Evolutionary conservation across 2,329 filamentous ascomycete genomes (phyloP).

Genomic region (Metarhizium robertsii): DNA sequence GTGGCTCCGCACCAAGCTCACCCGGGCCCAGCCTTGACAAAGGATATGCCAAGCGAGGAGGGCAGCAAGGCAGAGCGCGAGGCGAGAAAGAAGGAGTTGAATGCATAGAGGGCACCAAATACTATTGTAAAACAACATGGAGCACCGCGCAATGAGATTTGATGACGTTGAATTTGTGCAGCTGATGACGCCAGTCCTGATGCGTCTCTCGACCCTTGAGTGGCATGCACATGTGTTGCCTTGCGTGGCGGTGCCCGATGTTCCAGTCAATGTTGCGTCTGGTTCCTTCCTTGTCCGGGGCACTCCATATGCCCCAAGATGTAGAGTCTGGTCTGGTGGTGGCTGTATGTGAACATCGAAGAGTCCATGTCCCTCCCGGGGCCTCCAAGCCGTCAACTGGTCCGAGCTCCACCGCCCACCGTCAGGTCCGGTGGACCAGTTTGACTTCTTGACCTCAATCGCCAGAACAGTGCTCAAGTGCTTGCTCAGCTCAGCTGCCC

Average conservation of each 20-base stretch:
- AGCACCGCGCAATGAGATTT: neutral
- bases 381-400: too few species aligned
- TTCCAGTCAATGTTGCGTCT: too few species aligned
- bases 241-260: neutral
- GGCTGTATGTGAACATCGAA: too few species aligned
- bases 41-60: slow-evolving; percentile 45
- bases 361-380: too few species aligned
- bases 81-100: slow-evolving; percentile 55
- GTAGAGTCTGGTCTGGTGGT: too few species aligned
- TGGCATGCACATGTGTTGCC: too few species aligned
- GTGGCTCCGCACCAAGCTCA: slow-evolving; percentile 44
- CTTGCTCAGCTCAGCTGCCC: too few species aligned
- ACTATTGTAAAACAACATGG: too few species aligned
- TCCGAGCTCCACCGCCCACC: neutral
- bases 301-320: too few species aligned
- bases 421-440: too few species aligned
- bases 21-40: slow-evolving; percentile 47
- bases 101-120: slow-evolving; percentile 22
- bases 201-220: neutral
- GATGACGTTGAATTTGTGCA: neutral
- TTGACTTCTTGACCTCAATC: neutral
- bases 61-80: slow-evolving; percentile 60
- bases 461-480: too few species aligned
- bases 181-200: neutral
- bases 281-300: too few species aligned